phyloP scores from a whole-genome alignment of 139 green algal genomes.

The Monoraphidium neglectum region DNA sequence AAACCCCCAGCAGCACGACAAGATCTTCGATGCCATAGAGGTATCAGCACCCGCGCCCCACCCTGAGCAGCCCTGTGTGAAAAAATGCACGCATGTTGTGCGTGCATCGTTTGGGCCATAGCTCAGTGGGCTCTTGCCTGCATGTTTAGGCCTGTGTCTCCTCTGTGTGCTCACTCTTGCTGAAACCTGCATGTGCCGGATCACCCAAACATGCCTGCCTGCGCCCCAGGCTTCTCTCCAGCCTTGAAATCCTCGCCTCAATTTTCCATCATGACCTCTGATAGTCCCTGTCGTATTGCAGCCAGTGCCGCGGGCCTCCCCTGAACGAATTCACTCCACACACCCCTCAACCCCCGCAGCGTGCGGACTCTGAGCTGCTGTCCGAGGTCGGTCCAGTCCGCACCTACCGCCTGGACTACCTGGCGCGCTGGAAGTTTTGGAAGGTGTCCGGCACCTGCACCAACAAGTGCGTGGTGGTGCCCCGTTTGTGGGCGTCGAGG shows the following conservation, averaged over 20 bases:
- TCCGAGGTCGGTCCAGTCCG: slow-evolving; percentile 31
- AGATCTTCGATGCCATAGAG: slow-evolving; percentile 48
- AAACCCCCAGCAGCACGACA: slow-evolving; percentile 35
- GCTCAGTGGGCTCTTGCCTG: not conserved
- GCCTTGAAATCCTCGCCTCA: too few relatives aligned
- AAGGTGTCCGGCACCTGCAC: slow-evolving; percentile 31
- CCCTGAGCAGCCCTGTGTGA: not conserved
- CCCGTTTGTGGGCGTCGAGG: too few relatives aligned
- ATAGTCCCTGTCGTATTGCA: not conserved
- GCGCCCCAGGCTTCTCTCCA: too few relatives aligned
- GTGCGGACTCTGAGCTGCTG: slow-evolving; percentile 18
- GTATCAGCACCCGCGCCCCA: slow-evolving; percentile 4
- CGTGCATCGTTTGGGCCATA: not conserved
- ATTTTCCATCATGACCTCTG: too few relatives aligned
- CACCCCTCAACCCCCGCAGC: not conserved
- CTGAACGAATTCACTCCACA: too few relatives aligned
- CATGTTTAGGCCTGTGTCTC: too few relatives aligned
- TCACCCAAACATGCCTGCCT: too few relatives aligned
- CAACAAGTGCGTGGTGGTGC: slow-evolving; percentile 17
- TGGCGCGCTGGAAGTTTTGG: slow-evolving; percentile 49
- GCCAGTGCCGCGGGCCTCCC: not conserved
- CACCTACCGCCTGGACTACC: slow-evolving; percentile 45
- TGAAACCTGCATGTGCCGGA: too few relatives aligned
- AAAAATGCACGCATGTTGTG: not conserved
- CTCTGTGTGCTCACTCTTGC: not conserved